Conservation (phyloP, 352 stramenopile genomes). For the Phytopythium kandeliae region DNA sequence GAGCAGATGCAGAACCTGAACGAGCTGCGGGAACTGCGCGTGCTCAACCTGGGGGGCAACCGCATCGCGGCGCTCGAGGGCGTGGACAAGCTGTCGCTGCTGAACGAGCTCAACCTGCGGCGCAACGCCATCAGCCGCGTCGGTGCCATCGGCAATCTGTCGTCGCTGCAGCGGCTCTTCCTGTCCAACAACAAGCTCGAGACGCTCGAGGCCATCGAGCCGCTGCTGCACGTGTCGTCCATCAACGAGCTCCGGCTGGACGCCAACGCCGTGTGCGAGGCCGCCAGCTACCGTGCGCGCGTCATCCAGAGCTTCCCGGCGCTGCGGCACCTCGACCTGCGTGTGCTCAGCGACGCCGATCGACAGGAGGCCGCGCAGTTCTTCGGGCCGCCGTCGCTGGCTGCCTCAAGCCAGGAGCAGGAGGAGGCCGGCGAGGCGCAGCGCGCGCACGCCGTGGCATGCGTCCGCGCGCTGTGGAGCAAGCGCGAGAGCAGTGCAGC, state of each 20-base stretch:
- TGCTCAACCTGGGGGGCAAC: conserved; percentile 91
- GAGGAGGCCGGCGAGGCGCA: conserved; percentile 43
- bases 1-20: conserved; percentile 84
- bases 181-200: conserved; percentile 89
- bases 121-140: conserved; percentile 73
- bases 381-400: conserved; percentile 17
- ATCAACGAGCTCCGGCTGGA: conserved; percentile 87
- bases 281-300: conserved; percentile 54
- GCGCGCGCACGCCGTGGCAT: conserved; percentile 44
- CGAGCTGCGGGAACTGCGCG: conserved; percentile 74
- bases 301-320: conserved; percentile 71
- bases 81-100: conserved; percentile 64
- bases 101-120: conserved; percentile 90
- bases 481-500: no score
- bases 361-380: conserved; percentile 39
- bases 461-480: conserved; percentile 33
- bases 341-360: conserved; percentile 70
- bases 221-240: conserved; percentile 61
- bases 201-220: conserved; percentile 59
- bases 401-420: conserved; percentile 25
- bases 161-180: conserved; percentile 84
- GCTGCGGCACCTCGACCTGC: conserved; percentile 84
- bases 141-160: conserved; percentile 51
- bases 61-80: conserved; percentile 70
- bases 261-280: conserved; percentile 63